Evolutionary conservation across 305 asterid genomes (phyloP).

Genomic region (Fraxinus xanthoxyloides): DNA sequence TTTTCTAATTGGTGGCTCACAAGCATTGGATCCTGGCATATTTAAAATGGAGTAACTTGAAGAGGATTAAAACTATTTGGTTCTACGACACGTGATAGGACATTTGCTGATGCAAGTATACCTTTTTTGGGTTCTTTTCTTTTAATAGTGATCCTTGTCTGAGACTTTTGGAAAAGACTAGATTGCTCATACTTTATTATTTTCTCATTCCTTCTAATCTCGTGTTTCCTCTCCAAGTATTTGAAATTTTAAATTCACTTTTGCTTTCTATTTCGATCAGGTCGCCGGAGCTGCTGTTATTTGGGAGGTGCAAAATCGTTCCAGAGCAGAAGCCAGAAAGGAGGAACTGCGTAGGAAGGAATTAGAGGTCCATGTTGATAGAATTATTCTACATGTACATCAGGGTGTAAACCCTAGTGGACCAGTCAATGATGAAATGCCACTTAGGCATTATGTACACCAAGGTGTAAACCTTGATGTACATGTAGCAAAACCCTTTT

Average conservation of each 20-base stretch:
- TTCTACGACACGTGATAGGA: not conserved
- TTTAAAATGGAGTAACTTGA: not conserved
- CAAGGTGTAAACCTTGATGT: no score
- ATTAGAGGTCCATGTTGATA: conserved; percentile 44
- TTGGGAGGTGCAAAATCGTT: conserved; percentile 70
- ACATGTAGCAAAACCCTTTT: no score
- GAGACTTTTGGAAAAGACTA: not conserved
- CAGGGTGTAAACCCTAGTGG: no score
- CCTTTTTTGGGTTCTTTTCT: not conserved
- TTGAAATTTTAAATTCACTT: not conserved
- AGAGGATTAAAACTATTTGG: not conserved
- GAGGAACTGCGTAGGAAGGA: conserved; percentile 64
- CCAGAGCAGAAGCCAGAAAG: conserved; percentile 82
- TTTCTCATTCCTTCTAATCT: not conserved
- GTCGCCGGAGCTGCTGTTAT: conserved; percentile 68
- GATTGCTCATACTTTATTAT: not conserved
- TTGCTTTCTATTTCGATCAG: conserved; percentile 31
- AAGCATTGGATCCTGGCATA: not conserved
- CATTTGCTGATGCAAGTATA: not conserved
- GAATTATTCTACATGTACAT: no score
- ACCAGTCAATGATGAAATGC: no score
- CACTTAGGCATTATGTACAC: no score
- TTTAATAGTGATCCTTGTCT: not conserved
- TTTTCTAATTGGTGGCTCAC: not conserved
- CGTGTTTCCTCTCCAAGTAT: not conserved